phyloP scores from a whole-genome alignment of 1,284 basidiomycete genomes.

The Testicularia cyperi region DNA sequence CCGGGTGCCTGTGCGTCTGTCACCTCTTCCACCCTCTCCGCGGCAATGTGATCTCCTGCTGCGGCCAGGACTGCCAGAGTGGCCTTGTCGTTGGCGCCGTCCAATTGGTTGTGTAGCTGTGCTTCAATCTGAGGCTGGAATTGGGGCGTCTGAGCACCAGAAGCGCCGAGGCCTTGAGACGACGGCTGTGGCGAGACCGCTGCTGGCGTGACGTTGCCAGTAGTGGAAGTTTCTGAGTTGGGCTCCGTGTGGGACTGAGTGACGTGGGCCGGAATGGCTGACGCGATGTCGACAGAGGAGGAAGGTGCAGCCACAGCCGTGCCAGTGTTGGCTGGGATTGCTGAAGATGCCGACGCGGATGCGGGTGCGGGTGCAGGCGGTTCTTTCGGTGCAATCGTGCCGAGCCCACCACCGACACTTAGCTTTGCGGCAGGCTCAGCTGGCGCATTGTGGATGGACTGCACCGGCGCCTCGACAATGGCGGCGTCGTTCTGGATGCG shows the following conservation, averaged over 20 bases:
- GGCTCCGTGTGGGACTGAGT: constrained; percentile 10
- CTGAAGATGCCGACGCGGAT: neutral
- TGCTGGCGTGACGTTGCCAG: constrained; percentile 10
- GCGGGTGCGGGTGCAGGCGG: constrained; percentile 5
- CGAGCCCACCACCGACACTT: constrained; percentile 15
- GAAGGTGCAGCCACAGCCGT: no score
- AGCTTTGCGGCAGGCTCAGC: constrained; percentile 3
- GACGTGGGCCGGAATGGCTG: constrained; percentile 22
- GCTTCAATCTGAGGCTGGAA: constrained; percentile 26
- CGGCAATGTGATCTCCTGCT: constrained; percentile 11
- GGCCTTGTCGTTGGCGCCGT: neutral
- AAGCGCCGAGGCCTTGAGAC: constrained; percentile 4
- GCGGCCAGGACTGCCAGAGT: constrained; percentile 8
- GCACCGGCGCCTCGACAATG: constrained; percentile 29
- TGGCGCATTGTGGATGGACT: constrained; percentile 33
- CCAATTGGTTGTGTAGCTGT: constrained; percentile 20
- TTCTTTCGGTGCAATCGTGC: constrained; percentile 27
- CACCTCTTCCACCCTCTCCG: neutral
- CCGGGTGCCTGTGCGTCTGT: neutral
- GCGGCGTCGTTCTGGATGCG: constrained; percentile 15
- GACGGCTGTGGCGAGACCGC: constrained; percentile 8
- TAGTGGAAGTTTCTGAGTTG: constrained; percentile 7
- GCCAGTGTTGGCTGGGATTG: no score
- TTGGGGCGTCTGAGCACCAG: constrained; percentile 12
- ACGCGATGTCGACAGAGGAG: constrained; percentile 5